These are phyloP conservation scores for Leucosporidium scottii DNA, from an alignment of 768 basidiomycete genomes.

Conservation along the genomic window DNA sequence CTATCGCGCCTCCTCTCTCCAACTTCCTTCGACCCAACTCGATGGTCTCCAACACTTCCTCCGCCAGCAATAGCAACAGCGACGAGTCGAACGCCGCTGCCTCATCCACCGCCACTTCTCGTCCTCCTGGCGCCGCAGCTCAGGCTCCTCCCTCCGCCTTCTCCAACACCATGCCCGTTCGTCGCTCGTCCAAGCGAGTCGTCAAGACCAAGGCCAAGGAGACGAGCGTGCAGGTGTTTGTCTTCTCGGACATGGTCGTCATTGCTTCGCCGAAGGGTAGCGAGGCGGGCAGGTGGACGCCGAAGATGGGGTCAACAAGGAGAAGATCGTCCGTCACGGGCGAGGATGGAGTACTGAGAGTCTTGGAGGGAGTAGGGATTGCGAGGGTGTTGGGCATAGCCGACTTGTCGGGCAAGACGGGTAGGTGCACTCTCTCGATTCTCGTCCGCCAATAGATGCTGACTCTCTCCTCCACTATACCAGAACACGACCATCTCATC, in stretches of 20 bases:
- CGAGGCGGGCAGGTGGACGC: neutral
- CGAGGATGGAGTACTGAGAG: conserved; percentile 42
- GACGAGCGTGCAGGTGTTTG: conserved; percentile 44
- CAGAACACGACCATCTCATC: conserved; percentile 45
- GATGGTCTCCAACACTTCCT: conserved; percentile 9
- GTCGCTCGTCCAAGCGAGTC: neutral
- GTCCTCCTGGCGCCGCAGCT: too few species aligned
- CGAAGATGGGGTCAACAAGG: neutral
- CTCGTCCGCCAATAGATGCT: too few species aligned
- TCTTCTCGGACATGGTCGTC: conserved; percentile 67
- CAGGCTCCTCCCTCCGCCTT: neutral
- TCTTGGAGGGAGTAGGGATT: conserved; percentile 49
- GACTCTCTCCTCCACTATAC: neutral
- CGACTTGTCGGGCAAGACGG: conserved; percentile 42
- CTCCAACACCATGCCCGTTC: neutral
- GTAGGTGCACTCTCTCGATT: conserved; percentile 27
- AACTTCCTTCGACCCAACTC: conserved; percentile 14
- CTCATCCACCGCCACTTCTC: too few species aligned
- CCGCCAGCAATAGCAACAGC: too few species aligned
- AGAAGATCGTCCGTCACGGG: neutral
- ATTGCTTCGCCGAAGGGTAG: conserved; percentile 46
- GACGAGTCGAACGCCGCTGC: too few species aligned
- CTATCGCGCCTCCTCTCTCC: neutral
- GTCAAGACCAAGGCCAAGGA: conserved; percentile 34
- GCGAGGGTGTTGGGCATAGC: conserved; percentile 50